Conservation (phyloP, 306 rosid species). For the Cucurbita pepo region DNA sequence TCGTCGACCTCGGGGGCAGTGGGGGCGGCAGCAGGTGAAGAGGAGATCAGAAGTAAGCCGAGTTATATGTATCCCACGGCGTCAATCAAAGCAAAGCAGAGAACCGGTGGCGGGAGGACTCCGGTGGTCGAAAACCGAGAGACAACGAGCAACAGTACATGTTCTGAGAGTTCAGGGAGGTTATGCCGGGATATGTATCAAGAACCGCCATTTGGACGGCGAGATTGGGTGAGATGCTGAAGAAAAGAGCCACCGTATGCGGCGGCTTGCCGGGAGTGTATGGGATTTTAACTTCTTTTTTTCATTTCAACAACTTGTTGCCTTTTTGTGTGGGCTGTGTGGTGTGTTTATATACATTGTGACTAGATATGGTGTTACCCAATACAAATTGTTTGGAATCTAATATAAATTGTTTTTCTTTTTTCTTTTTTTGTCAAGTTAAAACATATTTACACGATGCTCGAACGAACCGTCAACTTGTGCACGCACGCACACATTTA, state of each 20-base stretch:
- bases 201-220: conserved; percentile 9
- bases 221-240: conserved; percentile 12
- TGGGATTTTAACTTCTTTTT: not conserved
- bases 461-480: too few species aligned
- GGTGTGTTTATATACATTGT: not conserved
- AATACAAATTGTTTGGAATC: not conserved
- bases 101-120: conserved; percentile 16
- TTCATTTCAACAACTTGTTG: conserved; percentile 1
- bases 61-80: conserved; percentile 54
- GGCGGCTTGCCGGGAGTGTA: not conserved
- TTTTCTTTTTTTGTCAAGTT: too few species aligned
- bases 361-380: not conserved
- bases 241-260: not conserved
- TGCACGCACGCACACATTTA: too few species aligned
- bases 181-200: conserved; percentile 31
- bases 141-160: conserved; percentile 13
- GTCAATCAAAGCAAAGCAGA: conserved; percentile 51
- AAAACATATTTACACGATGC: too few species aligned
- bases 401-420: too few species aligned
- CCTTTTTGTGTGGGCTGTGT: not conserved
- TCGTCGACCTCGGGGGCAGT: conserved; percentile 22
- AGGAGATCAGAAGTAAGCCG: conserved; percentile 20
- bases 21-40: not conserved
- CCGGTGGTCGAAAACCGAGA: conserved; percentile 26
- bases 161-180: conserved; percentile 33